Evolutionary conservation across 306 rosid genomes (phyloP).

Genomic region (Sophora flavescens): DNA sequence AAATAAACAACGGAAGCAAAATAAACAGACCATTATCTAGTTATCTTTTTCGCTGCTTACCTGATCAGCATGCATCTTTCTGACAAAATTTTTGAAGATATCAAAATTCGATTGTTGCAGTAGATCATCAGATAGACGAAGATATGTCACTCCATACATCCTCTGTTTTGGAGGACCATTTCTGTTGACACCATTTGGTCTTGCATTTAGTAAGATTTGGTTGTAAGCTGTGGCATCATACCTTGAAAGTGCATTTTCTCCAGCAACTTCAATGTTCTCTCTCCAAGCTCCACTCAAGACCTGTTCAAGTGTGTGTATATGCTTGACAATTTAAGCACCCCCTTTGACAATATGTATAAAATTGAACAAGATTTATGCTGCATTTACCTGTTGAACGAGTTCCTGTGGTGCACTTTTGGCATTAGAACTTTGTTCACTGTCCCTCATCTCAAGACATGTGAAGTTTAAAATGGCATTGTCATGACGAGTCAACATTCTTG

Average conservation of each 20-base stretch:
- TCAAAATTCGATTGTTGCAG: slow-evolving; percentile 60
- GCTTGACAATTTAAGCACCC: slow-evolving; percentile 16
- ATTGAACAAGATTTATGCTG: neutral
- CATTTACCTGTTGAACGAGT: slow-evolving; percentile 79
- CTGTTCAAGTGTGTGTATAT: slow-evolving; percentile 43
- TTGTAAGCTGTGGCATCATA: slow-evolving; percentile 74
- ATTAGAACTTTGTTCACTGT: slow-evolving; percentile 66
- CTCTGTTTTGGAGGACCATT: slow-evolving; percentile 64
- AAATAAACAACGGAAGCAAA: no score
- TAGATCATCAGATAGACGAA: slow-evolving; percentile 71
- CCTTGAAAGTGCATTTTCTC: slow-evolving; percentile 93
- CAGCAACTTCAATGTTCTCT: slow-evolving; percentile 82
- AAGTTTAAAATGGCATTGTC: slow-evolving; percentile 66
- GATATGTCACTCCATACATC: slow-evolving; percentile 85
- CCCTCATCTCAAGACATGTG: slow-evolving; percentile 83
- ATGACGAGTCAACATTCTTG: slow-evolving; percentile 72
- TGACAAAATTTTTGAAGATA: slow-evolving; percentile 74
- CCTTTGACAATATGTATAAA: no score
- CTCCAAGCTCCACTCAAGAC: slow-evolving; percentile 89
- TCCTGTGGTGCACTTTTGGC: slow-evolving; percentile 74
- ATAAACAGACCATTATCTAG: no score
- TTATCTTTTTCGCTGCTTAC: slow-evolving; percentile 46
- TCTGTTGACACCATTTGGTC: slow-evolving; percentile 82
- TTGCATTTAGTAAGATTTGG: slow-evolving; percentile 86
- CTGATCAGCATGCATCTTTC: slow-evolving; percentile 92